Conservation (phyloP, 148 eudicot genomes). For the Talinum fruticosum region DNA sequence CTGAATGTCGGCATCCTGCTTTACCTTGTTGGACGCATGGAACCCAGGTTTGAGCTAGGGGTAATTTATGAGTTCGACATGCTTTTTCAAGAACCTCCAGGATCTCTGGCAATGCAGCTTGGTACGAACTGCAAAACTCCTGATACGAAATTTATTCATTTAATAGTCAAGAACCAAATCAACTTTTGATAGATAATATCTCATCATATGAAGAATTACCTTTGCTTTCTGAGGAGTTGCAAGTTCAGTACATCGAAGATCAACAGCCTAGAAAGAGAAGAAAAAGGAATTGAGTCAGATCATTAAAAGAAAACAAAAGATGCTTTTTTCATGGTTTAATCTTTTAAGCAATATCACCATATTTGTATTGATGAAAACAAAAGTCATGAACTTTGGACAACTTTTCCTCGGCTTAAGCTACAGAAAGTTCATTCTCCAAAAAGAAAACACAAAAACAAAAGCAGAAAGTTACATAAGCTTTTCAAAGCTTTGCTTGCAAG, state of each 20-base stretch:
- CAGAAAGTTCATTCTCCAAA: too few species aligned
- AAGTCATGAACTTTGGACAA: too few species aligned
- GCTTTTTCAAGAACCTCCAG: slow-evolving; percentile 60
- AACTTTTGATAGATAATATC: background rate
- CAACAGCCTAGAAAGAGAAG: slow-evolving; percentile 63
- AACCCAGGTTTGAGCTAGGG: slow-evolving; percentile 90
- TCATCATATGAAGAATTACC: slow-evolving; percentile 41
- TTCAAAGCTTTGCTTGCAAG: slow-evolving; percentile 9
- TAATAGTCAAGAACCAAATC: background rate
- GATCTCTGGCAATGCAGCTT: slow-evolving; percentile 72
- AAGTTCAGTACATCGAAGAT: slow-evolving; percentile 65
- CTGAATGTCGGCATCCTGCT: slow-evolving; percentile 66
- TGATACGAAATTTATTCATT: slow-evolving; percentile 20
- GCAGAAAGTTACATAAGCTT: background rate
- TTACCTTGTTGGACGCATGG: slow-evolving; percentile 77
- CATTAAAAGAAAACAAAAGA: background rate
- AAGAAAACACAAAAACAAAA: too few species aligned
- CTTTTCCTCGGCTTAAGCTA: background rate
- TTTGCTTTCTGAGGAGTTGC: slow-evolving; percentile 38
- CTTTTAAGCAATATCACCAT: slow-evolving; percentile 1
- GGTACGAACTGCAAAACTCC: slow-evolving; percentile 50
- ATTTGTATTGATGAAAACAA: background rate
- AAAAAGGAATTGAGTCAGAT: background rate
- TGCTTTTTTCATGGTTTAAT: background rate
- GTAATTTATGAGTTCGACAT: slow-evolving; percentile 59